phyloP scores from a whole-genome alignment of 2,329 filamentous ascomycete genomes.

The Chaetomium sp. region DNA sequence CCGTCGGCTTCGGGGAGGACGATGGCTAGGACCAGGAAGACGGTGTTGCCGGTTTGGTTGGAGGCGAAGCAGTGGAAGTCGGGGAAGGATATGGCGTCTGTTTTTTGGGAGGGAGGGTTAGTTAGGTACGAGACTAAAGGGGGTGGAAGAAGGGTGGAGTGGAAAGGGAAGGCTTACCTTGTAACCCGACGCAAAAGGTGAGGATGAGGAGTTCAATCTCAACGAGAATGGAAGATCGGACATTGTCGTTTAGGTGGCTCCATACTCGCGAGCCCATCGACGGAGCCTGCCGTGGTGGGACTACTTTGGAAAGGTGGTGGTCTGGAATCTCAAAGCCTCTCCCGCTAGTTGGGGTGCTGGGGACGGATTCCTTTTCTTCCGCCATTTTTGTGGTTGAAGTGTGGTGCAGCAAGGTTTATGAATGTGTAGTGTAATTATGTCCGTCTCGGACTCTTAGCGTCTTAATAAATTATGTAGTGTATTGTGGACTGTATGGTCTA shows the following conservation, averaged over 20 bases:
- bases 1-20: conserved; percentile 41
- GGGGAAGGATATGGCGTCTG: conserved; percentile 53
- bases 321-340: background rate
- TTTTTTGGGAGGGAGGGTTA: background rate
- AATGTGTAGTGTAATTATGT: too few relatives aligned
- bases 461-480: too few relatives aligned
- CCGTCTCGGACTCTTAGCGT: too few relatives aligned
- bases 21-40: conserved; percentile 50
- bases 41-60: conserved; percentile 60
- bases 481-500: background rate
- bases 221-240: conserved; percentile 36
- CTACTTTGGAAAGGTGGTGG: background rate
- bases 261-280: conserved; percentile 16
- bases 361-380: background rate
- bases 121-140: background rate
- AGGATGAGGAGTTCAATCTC: conserved; percentile 42
- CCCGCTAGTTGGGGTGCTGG: background rate
- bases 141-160: too few relatives aligned
- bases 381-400: background rate
- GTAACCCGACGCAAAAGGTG: conserved; percentile 46
- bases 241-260: conserved; percentile 26
- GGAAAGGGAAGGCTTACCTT: conserved; percentile 28
- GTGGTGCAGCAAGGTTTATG: too few relatives aligned
- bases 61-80: conserved; percentile 58
- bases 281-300: background rate